Evolutionary conservation across 2,329 filamentous ascomycete genomes (phyloP), one percentile per base, ranked within the genome.

Genomic region (Pestalotiopsis sp.): DNA sequence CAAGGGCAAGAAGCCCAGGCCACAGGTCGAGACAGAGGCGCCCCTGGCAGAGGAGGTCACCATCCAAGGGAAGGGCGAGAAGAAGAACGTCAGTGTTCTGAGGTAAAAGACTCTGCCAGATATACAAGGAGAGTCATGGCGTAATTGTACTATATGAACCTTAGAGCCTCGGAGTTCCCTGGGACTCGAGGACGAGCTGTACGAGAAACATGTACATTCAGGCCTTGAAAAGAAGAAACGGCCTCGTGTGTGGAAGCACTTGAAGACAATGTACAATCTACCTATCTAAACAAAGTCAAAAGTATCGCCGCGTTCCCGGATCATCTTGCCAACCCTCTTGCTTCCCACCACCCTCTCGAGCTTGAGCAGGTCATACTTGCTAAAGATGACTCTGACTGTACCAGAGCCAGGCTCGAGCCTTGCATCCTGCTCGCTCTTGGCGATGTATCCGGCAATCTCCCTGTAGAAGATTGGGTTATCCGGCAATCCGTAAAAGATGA

Each of bases 401-500:
- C 89, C 92, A 70, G 88, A 84, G 4, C 85, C 89, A 65, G 82
- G 85, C 78, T 84, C 87, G 70, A 86, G 79, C 75, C 77, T 83
- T 73, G 85, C 76, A 70, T 86, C 85, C 74, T 85, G 84, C 79
- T 86, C 87, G 80, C 82, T 92, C 79, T 79, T 84, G 72, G 76
- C 86, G 66, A 95, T 78, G 74, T 88, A 94, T 0, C 85, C 90
- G 0, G 91, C 88, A 66, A 95, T 84, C 81, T 97, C 94, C 52
- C 86, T 85, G 78, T 95, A 97, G 74, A 96, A 95, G 22, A 87
- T 77, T 30, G 92, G 92, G 77, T 98, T 97, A 74, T 98, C 95
- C 0, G 96, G 96, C 39, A 98, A 79, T 1, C 91, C 92, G 78
- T 98, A 98, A 84, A 97, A 91, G 64, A 98, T 86, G n/a, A 98